Evolutionary conservation across 148 eudicot genomes (phyloP), one percentile per base, ranked within the genome.

Genomic region (Nepenthes mirabilis): DNA sequence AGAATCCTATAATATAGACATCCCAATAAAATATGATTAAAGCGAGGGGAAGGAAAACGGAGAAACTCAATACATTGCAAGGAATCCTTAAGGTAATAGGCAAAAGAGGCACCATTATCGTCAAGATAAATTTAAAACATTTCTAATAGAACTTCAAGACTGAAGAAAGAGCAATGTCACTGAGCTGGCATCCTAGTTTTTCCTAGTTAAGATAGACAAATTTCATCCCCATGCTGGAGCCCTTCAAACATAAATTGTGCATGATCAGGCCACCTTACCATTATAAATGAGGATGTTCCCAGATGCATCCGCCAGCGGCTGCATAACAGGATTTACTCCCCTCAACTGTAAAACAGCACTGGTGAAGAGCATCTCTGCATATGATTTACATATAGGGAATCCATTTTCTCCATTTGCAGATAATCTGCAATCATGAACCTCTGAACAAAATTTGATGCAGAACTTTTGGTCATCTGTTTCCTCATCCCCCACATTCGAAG

Each of bases 311-410:
- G 75, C 73, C 66, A 93, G 66, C 6, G 99, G 99, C 61, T 93
- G 99, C 56, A 66, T 59, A 53, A 88, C 72, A 9, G 89, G 77
- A 53, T 47, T 57, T 9, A 60, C 73, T 57, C 99, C 99, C 74
- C 99, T 82, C 67, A 93, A 72, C 67, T 93, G 98, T 74, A 93
- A 70, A 47, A 83, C 87, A 48, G 98, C 82, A 36, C 98, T 91
- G 47, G 86, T 47, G 73, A 93, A 83, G 47, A 48, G 68, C 75
- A 88, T 66, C 70, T 75, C 75, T 33, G 76, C 85, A 52, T 62
- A 33, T 36, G 68, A 59, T 9, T 50, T 67, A 68, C 33, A 11
- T 53, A 13, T 48, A 64, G 36, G 43, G 69, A 34, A 33, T 55
- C 55, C 77, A 40, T 64, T 58, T 52, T 60, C 71, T 51, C 75